These are phyloP conservation scores for Tylopilus intermedius DNA, from an alignment of 768 basidiomycete species.

Conservation along the genomic window DNA sequence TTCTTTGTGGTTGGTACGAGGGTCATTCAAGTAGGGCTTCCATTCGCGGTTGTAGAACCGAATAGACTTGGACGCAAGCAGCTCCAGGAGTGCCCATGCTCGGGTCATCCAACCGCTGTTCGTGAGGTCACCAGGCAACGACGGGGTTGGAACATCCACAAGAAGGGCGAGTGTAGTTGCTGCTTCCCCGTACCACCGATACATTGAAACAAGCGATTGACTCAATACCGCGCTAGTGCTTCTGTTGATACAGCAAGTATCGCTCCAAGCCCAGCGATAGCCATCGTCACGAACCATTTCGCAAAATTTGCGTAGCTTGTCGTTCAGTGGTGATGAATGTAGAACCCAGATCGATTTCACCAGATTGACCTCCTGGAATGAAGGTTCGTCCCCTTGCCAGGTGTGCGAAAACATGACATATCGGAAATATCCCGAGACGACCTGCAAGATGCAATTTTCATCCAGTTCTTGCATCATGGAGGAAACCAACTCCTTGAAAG, in stretches of 20 bases:
- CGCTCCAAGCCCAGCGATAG: background rate
- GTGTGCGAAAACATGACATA: conserved; percentile 14
- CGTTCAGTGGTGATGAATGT: background rate
- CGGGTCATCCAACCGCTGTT: conserved; percentile 1
- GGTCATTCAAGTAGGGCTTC: conserved; percentile 1
- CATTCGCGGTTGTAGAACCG: conserved; percentile 1
- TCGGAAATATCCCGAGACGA: conserved; percentile 5
- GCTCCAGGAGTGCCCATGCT: conserved; percentile 4
- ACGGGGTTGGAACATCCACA: background rate
- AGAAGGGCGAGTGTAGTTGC: background rate
- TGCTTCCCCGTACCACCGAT: background rate
- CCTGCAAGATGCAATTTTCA: background rate
- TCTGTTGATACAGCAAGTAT: background rate
- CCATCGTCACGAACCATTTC: background rate
- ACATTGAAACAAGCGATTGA: background rate
- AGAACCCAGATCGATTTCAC: background rate
- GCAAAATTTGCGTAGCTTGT: background rate
- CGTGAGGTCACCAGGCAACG: background rate
- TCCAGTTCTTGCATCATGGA: background rate
- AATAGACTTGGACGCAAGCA: conserved; percentile 3
- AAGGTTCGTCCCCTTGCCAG: conserved; percentile 6
- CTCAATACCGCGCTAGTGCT: background rate
- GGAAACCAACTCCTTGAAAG: background rate
- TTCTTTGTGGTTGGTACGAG: background rate
- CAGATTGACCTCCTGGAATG: background rate